Evolutionary conservation across 257 asterid species (phyloP).

Genomic region (Ballota nigra): DNA sequence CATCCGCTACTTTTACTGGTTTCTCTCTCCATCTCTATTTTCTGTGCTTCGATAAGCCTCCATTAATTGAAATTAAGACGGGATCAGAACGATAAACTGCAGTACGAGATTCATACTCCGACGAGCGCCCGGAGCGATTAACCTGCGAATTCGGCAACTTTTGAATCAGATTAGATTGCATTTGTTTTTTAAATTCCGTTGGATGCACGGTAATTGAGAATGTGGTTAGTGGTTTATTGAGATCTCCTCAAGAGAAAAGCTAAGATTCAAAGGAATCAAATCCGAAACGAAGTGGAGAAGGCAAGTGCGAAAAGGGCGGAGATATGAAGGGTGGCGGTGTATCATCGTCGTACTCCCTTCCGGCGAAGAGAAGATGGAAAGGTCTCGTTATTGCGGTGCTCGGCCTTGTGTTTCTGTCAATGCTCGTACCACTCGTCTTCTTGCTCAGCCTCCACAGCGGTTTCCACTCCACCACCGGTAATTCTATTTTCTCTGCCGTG

Average conservation of each 20-base stretch:
- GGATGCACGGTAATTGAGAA: slow-evolving; percentile 26
- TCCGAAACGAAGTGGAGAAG: slow-evolving; percentile 17
- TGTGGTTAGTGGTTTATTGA: slow-evolving; percentile 24
- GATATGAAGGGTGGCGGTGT: slow-evolving; percentile 42
- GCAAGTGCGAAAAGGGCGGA: slow-evolving; percentile 9
- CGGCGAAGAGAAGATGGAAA: slow-evolving; percentile 86
- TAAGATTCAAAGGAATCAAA: slow-evolving; percentile 6
- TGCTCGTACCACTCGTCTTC: slow-evolving; percentile 90
- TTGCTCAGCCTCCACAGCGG: slow-evolving; percentile 79
- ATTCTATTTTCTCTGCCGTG: neutral
- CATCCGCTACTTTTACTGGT: slow-evolving; percentile 22
- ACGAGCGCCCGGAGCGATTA: neutral
- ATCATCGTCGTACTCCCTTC: slow-evolving; percentile 44
- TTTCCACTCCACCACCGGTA: slow-evolving; percentile 65
- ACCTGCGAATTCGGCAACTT: slow-evolving; percentile 6
- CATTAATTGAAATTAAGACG: neutral
- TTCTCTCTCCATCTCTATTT: slow-evolving; percentile 18
- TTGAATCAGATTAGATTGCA: slow-evolving; percentile 20
- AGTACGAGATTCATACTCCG: slow-evolving; percentile 10
- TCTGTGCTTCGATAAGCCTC: slow-evolving; percentile 7
- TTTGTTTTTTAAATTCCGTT: too few species aligned
- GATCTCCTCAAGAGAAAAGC: slow-evolving; percentile 24
- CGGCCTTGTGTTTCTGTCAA: slow-evolving; percentile 80
- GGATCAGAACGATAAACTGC: slow-evolving; percentile 9
- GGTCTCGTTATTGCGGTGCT: slow-evolving; percentile 72